A percentile compares a stretch with the other conserved stretches of the same genome.
Conservation (phyloP, 2,329 filamentous ascomycete species). For the Trichoderma sp. region DNA sequence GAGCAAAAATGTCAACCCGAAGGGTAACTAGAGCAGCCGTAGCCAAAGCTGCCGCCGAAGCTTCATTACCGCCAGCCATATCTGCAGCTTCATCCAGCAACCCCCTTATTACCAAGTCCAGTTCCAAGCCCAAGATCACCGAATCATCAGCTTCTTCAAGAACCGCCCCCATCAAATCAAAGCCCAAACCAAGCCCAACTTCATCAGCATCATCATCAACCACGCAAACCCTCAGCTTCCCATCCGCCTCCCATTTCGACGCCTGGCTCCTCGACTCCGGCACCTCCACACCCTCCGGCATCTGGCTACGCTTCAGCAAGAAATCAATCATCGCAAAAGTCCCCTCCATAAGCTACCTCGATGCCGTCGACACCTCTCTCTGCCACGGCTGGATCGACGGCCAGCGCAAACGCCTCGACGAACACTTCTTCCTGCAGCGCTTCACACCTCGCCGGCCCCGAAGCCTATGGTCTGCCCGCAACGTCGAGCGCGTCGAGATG, state of each 20-base stretch:
- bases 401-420: constrained; percentile 45
- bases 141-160: neutral
- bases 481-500: constrained; percentile 49
- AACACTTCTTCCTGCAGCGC: constrained; percentile 49
- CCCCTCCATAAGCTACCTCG: constrained; percentile 45
- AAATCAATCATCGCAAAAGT: constrained; percentile 38
- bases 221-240: constrained; percentile 29
- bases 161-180: neutral
- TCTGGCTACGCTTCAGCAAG: constrained; percentile 51
- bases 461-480: constrained; percentile 59
- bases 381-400: constrained; percentile 65
- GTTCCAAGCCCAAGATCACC: neutral
- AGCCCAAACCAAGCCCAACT: neutral
- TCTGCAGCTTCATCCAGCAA: neutral
- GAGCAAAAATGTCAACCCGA: neutral
- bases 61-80: neutral
- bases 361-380: constrained; percentile 56
- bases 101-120: neutral
- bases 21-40: neutral
- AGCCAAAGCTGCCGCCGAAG: neutral
- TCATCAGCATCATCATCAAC: neutral
- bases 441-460: constrained; percentile 56
- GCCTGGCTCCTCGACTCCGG: constrained; percentile 39
- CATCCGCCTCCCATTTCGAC: constrained; percentile 32
- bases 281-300: constrained; percentile 33